Percentiles rank a stretch among this genome's conserved stretches.
phyloP scores from a whole-genome alignment of 768 basidiomycete species.

The Hypholoma sublateritium region DNA sequence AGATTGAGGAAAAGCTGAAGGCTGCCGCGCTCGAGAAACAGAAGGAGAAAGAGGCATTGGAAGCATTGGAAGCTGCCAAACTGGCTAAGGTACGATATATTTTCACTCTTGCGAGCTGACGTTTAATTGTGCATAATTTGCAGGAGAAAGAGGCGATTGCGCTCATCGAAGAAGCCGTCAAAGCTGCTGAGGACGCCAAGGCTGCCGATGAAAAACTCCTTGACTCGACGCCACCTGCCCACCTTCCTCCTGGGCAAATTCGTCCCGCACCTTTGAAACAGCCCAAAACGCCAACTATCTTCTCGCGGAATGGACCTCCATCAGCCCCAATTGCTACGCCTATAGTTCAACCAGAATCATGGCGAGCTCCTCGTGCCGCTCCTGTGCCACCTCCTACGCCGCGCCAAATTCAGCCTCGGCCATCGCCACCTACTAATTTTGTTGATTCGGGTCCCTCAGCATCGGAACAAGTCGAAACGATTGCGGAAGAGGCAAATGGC shows the following conservation, averaged over 20 bases:
- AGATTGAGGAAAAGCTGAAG: conserved; percentile 69
- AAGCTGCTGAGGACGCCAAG: conserved; percentile 16
- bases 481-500: conserved; percentile 51
- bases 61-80: conserved; percentile 15
- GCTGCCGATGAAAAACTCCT: conserved; percentile 3
- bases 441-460: conserved; percentile 34
- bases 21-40: conserved; percentile 36
- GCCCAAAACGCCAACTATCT: conserved; percentile 6
- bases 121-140: conserved; percentile 1
- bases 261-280: conserved; percentile 32
- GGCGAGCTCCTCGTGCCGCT: conserved; percentile 56
- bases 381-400: conserved; percentile 28
- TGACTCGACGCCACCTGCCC: neutral
- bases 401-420: conserved; percentile 28
- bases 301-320: conserved; percentile 18
- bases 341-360: conserved; percentile 53
- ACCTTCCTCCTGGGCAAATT: neutral
- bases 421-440: conserved; percentile 26
- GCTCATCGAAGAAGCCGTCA: conserved; percentile 48
- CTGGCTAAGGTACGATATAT: conserved; percentile 9
- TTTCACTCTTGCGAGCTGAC: neutral
- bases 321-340: conserved; percentile 14
- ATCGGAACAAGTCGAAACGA: conserved; percentile 40
- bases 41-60: conserved; percentile 25
- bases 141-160: conserved; percentile 39